A percentile compares a stretch with the other conserved stretches of the same genome.
Conservation (phyloP, 352 stramenopile species). For the Phytophthora lateralis region DNA sequence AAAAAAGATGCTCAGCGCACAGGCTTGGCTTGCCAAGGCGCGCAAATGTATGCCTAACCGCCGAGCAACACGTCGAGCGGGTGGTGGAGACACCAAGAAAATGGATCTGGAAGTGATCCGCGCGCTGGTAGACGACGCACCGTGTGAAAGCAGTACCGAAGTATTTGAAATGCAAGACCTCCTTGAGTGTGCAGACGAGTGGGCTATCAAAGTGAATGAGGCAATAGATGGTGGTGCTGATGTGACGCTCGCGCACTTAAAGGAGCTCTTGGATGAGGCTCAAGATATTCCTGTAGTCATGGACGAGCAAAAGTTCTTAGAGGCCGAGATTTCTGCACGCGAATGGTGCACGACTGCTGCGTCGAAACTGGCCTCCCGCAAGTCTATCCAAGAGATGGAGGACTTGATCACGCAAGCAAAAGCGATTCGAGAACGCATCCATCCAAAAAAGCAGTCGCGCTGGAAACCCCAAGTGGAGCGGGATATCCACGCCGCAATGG, state of each 20-base stretch:
- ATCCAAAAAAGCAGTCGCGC: slow-evolving; percentile 76
- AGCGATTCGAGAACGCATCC: slow-evolving; percentile 68
- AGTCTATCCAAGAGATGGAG: slow-evolving; percentile 74
- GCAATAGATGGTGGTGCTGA: slow-evolving; percentile 80
- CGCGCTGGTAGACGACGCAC: slow-evolving; percentile 84
- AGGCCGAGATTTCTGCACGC: slow-evolving; percentile 77
- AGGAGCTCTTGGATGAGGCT: slow-evolving; percentile 79
- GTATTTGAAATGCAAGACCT: slow-evolving; percentile 92
- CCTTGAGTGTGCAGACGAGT: slow-evolving; percentile 86
- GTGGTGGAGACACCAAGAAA: slow-evolving; percentile 67
- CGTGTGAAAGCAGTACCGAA: slow-evolving; percentile 83
- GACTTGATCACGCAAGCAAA: slow-evolving; percentile 62
- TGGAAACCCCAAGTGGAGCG: slow-evolving; percentile 88
- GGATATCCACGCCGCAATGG: slow-evolving; percentile 74
- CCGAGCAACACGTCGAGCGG: slow-evolving; percentile 58
- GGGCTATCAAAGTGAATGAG: slow-evolving; percentile 75
- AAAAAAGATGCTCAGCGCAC: slow-evolving; percentile 83
- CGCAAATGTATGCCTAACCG: slow-evolving; percentile 88
- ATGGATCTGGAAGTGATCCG: slow-evolving; percentile 84
- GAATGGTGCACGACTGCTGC: slow-evolving; percentile 75
- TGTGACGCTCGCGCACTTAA: slow-evolving; percentile 71
- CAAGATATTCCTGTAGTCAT: slow-evolving; percentile 89
- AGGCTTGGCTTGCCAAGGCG: slow-evolving; percentile 86
- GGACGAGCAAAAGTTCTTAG: slow-evolving; percentile 84
- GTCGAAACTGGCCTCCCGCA: slow-evolving; percentile 57